These are phyloP conservation scores for Ganoderma sp. DNA, from an alignment of 1,284 basidiomycete species.

Conservation along the genomic window DNA sequence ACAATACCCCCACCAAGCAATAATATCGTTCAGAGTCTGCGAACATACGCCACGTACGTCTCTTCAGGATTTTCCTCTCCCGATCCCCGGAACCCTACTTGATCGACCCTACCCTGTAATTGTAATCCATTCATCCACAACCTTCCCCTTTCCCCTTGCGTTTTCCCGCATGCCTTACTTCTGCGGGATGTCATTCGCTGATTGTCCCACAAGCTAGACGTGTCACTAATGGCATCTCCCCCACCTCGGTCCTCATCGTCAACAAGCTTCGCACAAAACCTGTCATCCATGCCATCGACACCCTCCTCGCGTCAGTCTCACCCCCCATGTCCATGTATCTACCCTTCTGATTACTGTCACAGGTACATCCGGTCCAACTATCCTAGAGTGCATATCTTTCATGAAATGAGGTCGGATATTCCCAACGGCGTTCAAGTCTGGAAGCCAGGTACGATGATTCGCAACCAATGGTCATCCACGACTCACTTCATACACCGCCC, in stretches of 20 bases:
- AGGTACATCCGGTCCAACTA: constrained; percentile 72
- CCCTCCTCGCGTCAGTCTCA: constrained; percentile 65
- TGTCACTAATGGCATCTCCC: constrained; percentile 34
- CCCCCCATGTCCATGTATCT: no score
- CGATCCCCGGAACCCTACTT: not conserved
- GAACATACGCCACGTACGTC: constrained; percentile 1
- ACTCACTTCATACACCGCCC: not conserved
- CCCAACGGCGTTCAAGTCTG: constrained; percentile 69
- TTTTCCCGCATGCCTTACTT: not conserved
- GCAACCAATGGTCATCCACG: not conserved
- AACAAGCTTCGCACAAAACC: constrained; percentile 79
- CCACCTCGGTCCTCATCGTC: constrained; percentile 66
- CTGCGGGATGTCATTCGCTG: constrained; percentile 2
- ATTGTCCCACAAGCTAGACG: constrained; percentile 30
- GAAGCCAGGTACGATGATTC: constrained; percentile 54
- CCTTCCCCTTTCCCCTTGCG: not conserved
- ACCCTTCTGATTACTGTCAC: constrained; percentile 4
- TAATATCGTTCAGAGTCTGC: not conserved
- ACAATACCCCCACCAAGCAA: not conserved
- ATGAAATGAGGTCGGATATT: constrained; percentile 74
- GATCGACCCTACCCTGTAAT: not conserved
- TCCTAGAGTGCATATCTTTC: constrained; percentile 75
- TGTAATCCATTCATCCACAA: not conserved
- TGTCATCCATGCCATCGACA: constrained; percentile 74
- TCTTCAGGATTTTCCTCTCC: not conserved